Base-by-base conservation (phyloP, 2,329 filamentous ascomycete genomes). In the Diatrype stigma region DNA sequence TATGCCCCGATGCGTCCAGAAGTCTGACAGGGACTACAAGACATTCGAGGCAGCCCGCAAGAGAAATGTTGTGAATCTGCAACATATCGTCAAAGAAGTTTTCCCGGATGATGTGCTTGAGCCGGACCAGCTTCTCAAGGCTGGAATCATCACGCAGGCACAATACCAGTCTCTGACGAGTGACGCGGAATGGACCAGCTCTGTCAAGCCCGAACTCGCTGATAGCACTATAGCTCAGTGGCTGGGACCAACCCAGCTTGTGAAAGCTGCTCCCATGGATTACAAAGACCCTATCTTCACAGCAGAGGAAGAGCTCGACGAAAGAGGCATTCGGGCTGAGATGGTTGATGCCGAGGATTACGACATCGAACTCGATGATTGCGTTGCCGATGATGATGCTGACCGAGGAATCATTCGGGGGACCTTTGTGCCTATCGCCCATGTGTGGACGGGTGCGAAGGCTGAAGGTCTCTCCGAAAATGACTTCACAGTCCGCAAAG, bases 161-260 rank as follows among this genome's bases (percentile, higher is more conserved):
- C 91, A 96, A 62, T 74, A 77, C 16, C 69, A 82, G 0, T 89
- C 84, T 1, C 70, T 94, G 1, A 67, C 69, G 19, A 78, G 78
- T 2, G 74, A 78, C 2, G 66, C 66, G 1, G 54, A 51, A 7
- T 71, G 70, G 69, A 37, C 51, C 2, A 47, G 49, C 2, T 55
- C 56, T 2, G 22, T 56, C 7, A 28, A 56, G 6, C 21, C 48
- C 2, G 58, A 62, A 5, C 58, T 56, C 45, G 48, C 65, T 49
- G 8, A 58, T 48, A 56, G 65, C 21, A 47, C 67, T 17, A 70
- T 89, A 56, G 70, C 70, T 32, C 65, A 80, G 45, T 85, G 86
- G 80, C 70, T 89, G 28, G 77, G 79, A 3, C 40, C 22, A 23
- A 75, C 77, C 46, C 69, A 73, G 22, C 70, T 82, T 14, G 54